phyloP scores from a whole-genome alignment of 495 filamentous ascomycete genomes.

The Penicillium steckii region DNA sequence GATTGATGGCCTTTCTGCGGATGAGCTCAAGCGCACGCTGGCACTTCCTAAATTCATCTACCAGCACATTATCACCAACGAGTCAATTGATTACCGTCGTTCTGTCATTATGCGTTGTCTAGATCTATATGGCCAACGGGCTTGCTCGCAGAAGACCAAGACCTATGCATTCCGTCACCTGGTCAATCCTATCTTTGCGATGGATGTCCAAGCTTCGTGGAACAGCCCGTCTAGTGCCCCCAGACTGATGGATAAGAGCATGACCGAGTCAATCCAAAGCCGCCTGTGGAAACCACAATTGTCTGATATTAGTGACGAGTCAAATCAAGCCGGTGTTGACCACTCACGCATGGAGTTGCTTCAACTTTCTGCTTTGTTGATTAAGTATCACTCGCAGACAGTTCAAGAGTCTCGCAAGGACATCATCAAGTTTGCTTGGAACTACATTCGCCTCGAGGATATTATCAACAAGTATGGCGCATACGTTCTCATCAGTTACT shows the following conservation, averaged over 20 bases:
- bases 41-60: conserved; percentile 82
- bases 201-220: conserved; percentile 77
- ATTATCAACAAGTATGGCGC: conserved; percentile 99
- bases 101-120: conserved; percentile 81
- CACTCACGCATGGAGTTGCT: conserved; percentile 95
- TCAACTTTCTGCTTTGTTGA: conserved; percentile 87
- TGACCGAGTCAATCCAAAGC: conserved; percentile 88
- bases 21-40: conserved; percentile 76
- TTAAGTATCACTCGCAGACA: conserved; percentile 86
- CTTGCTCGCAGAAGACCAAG: conserved; percentile 80
- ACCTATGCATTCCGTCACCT: conserved; percentile 89
- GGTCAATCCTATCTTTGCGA: conserved; percentile 94
- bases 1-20: conserved; percentile 78
- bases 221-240: conserved; percentile 57
- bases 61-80: conserved; percentile 73
- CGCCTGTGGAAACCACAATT: conserved; percentile 93
- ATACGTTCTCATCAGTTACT: conserved; percentile 95
- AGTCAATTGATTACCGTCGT: conserved; percentile 87
- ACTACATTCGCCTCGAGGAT: conserved; percentile 94
- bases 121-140: conserved; percentile 78
- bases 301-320: conserved; percentile 80
- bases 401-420: conserved; percentile 92
- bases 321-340: conserved; percentile 82
- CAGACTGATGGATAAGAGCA: conserved; percentile 78
- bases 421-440: conserved; percentile 99